Conservation (phyloP, 306 rosid genomes). For the Alnus glutinosa region DNA sequence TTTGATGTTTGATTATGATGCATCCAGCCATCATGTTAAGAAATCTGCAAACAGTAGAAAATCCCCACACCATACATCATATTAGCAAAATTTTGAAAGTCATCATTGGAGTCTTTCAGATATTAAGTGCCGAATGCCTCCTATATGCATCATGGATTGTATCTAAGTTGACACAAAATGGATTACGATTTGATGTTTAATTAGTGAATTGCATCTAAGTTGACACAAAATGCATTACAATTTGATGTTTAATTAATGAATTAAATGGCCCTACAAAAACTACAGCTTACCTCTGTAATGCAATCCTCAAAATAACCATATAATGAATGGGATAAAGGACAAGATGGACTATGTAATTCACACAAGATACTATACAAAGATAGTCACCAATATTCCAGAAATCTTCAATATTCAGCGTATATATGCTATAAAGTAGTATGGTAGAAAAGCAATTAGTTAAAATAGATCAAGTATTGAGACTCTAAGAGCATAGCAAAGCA, state of each 20-base stretch:
- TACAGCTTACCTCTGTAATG: background rate
- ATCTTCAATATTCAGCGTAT: background rate
- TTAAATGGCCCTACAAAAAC: background rate
- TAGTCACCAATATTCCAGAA: background rate
- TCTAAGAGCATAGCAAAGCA: conserved; percentile 1
- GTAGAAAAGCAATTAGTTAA: background rate
- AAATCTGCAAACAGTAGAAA: too few species aligned
- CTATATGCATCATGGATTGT: background rate
- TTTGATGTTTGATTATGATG: background rate
- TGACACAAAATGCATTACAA: background rate
- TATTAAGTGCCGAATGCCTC: too few species aligned
- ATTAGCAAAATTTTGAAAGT: too few species aligned
- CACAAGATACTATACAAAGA: background rate
- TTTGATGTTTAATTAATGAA: background rate
- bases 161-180: background rate
- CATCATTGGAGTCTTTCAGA: too few species aligned
- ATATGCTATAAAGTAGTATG: background rate
- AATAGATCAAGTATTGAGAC: background rate
- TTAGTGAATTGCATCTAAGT: background rate
- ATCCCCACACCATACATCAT: too few species aligned
- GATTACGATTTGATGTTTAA: background rate
- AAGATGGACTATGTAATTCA: background rate
- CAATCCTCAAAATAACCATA: background rate
- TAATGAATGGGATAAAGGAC: background rate
- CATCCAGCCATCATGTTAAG: too few species aligned